Percentiles rank a stretch among this genome's conserved stretches.
Conservation (phyloP, 106 monocot species). For the Dioscorea zingiberensis region DNA sequence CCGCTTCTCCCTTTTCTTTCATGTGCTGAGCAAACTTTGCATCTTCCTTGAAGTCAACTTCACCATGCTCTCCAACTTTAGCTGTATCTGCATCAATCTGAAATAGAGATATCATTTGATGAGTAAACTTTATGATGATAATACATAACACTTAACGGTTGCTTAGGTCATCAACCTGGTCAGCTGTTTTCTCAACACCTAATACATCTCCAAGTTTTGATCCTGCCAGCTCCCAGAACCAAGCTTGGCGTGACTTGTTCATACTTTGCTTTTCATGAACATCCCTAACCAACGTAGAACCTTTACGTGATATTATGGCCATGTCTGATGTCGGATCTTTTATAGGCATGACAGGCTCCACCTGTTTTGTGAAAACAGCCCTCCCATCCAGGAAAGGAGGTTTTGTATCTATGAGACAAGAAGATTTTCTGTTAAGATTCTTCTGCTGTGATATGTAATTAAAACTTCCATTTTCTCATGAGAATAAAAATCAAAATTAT, state of each 20-base stretch:
- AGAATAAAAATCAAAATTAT: too few species aligned
- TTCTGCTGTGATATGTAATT: too few species aligned
- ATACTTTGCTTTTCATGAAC: constrained; percentile 95
- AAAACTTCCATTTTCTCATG: too few species aligned
- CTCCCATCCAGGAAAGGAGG: constrained; percentile 97
- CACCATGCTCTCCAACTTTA: constrained; percentile 74
- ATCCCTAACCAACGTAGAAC: constrained; percentile 86
- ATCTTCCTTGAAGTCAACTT: constrained; percentile 81
- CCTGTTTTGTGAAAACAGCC: constrained; percentile 88
- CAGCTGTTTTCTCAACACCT: constrained; percentile 88
- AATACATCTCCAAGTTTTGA: constrained; percentile 95
- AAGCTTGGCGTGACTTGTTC: constrained; percentile 96
- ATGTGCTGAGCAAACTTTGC: constrained; percentile 84
- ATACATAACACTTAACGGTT: too few species aligned
- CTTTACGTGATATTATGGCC: constrained; percentile 98
- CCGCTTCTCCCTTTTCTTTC: constrained; percentile 80
- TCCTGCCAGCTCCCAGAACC: constrained; percentile 97
- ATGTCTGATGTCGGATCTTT: constrained; percentile 99
- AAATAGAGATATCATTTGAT: background rate
- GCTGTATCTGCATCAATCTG: constrained; percentile 97
- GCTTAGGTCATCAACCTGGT: constrained; percentile 50
- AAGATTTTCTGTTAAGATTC: too few species aligned
- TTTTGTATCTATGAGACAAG: constrained; percentile 58
- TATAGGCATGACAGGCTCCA: constrained; percentile 92
- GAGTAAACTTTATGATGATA: too few species aligned